Conservation (phyloP, 164 flowering plant species). For the Vitis amurensis region DNA sequence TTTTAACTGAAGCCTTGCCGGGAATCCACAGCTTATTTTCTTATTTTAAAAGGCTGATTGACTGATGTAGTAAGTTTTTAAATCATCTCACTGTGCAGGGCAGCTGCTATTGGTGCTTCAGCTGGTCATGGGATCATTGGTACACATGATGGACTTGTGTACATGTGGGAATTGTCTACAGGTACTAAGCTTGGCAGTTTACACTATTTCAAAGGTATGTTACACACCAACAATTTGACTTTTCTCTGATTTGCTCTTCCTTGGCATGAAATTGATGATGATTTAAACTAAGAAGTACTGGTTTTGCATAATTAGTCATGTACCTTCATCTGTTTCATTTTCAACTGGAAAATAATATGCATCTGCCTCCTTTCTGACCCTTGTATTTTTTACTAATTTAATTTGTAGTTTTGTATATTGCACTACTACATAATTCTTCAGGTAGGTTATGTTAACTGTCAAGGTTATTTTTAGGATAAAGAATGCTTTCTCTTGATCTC, state of each 20-base stretch:
- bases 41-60: not conserved
- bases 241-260: not conserved
- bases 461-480: no score
- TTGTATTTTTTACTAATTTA: no score
- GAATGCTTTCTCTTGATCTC: no score
- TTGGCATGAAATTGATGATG: not conserved
- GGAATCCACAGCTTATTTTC: not conserved
- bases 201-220: slow-evolving; percentile 62
- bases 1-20: not conserved
- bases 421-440: no score
- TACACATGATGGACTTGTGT: slow-evolving; percentile 67
- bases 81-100: slow-evolving; percentile 43
- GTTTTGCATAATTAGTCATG: not conserved
- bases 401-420: no score
- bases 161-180: slow-evolving; percentile 75
- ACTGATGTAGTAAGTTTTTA: not conserved
- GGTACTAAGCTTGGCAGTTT: slow-evolving; percentile 56
- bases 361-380: no score
- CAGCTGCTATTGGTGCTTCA: slow-evolving; percentile 48
- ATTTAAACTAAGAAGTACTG: not conserved
- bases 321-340: no score
- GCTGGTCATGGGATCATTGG: slow-evolving; percentile 71
- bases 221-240: not conserved
- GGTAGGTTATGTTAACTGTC: no score
- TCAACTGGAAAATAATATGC: no score